Percentiles rank a stretch among this genome's conserved stretches.
These are phyloP conservation scores for Microdochium bolleyi DNA, from an alignment of 2,329 filamentous ascomycete genomes.

Conservation along the genomic window DNA sequence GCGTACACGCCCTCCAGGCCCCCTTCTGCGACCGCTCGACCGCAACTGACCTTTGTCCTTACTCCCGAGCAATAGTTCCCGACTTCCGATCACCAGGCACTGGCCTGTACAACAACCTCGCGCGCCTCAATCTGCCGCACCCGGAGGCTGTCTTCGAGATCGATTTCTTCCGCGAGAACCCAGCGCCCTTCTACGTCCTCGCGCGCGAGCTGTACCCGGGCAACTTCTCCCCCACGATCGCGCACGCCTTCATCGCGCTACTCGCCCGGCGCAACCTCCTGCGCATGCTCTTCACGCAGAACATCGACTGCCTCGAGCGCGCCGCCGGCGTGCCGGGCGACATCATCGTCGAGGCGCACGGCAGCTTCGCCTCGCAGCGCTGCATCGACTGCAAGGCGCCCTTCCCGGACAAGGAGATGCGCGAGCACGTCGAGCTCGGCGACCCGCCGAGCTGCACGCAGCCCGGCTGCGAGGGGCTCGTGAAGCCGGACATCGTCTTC, in stretches of 20 bases:
- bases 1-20: conserved; percentile 13
- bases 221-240: conserved; percentile 78
- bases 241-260: conserved; percentile 81
- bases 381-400: conserved; percentile 79
- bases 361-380: conserved; percentile 83
- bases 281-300: conserved; percentile 88
- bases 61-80: conserved; percentile 56
- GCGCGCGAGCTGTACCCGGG: conserved; percentile 90
- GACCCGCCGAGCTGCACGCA: conserved; percentile 62
- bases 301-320: conserved; percentile 92
- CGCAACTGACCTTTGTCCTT: background rate
- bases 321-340: conserved; percentile 74
- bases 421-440: conserved; percentile 54
- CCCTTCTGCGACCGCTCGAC: background rate
- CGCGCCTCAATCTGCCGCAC: conserved; percentile 75
- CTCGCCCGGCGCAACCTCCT: conserved; percentile 73
- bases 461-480: conserved; percentile 61
- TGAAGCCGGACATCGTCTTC: conserved; percentile 94
- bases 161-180: conserved; percentile 75
- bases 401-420: conserved; percentile 71
- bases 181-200: conserved; percentile 84
- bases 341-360: conserved; percentile 86
- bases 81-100: conserved; percentile 93
- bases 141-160: conserved; percentile 95
- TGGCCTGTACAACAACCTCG: conserved; percentile 88